These are phyloP conservation scores for Neurospora sp. DNA, from an alignment of 495 filamentous ascomycete genomes.

Conservation along the genomic window DNA sequence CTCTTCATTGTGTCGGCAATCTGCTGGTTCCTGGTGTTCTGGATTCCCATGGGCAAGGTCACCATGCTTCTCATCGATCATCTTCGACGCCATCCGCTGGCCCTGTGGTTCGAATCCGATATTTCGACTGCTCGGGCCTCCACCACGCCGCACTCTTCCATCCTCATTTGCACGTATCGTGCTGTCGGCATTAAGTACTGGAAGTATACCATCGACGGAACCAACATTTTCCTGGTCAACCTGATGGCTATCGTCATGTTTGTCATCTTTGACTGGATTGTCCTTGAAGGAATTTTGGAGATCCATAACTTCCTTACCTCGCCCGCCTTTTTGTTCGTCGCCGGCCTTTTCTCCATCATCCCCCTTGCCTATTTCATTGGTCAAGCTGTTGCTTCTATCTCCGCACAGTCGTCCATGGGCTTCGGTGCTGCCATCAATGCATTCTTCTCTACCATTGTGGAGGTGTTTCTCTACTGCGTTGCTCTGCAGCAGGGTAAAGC, in stretches of 20 bases:
- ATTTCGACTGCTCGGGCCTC: constrained; percentile 58
- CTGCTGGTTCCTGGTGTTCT: constrained; percentile 96
- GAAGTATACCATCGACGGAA: constrained; percentile 98
- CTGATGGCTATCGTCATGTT: constrained; percentile 83
- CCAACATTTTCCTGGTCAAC: constrained; percentile 98
- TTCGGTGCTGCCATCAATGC: constrained; percentile 95
- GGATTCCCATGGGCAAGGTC: constrained; percentile 96
- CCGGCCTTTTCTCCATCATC: constrained; percentile 84
- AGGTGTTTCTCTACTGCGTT: constrained; percentile 96
- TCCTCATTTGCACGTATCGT: constrained; percentile 93
- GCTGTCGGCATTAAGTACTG: constrained; percentile 92
- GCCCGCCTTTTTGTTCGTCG: constrained; percentile 74
- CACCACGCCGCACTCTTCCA: constrained; percentile 65
- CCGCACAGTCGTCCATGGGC: constrained; percentile 99
- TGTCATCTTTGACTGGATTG: constrained; percentile 82
- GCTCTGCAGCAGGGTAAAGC: constrained; percentile 89
- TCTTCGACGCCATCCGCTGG: constrained; percentile 84
- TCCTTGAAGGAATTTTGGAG: constrained; percentile 57
- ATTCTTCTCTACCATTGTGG: constrained; percentile 97
- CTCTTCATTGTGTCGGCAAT: constrained; percentile 75
- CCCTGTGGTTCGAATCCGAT: constrained; percentile 86
- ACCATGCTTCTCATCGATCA: constrained; percentile 85
- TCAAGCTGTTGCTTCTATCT: constrained; percentile 98
- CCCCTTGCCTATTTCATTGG: constrained; percentile 99
- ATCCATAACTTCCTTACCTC: constrained; percentile 62